phyloP scores from a whole-genome alignment of 768 basidiomycete species.

The Daedaleopsis sinensis region DNA sequence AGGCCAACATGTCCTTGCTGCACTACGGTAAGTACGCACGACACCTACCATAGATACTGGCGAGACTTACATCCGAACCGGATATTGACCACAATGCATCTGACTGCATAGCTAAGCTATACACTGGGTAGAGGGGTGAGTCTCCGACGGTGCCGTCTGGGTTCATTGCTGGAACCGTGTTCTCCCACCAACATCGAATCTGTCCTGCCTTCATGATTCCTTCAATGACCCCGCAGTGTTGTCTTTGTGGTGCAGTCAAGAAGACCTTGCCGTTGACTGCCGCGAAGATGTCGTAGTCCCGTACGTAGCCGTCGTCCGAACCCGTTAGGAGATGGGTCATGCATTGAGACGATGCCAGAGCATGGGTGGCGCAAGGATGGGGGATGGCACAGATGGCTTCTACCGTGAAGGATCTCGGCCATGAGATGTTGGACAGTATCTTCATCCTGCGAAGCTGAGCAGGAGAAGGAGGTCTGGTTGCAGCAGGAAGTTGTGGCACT shows the following conservation, averaged over 20 bases:
- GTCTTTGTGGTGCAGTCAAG: conserved; percentile 85
- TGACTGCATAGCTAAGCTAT: conserved; percentile 88
- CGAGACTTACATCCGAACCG: conserved; percentile 70
- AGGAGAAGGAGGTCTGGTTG: conserved; percentile 53
- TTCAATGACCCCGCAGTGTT: conserved; percentile 89
- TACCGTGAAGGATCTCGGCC: conserved; percentile 74
- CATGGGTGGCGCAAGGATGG: conserved; percentile 84
- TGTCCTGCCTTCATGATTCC: conserved; percentile 91
- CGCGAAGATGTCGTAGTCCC: conserved; percentile 89
- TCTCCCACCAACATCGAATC: conserved; percentile 91
- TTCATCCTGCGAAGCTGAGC: conserved; percentile 54
- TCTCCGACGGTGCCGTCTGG: conserved; percentile 50
- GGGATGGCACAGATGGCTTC: conserved; percentile 93
- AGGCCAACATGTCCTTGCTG: conserved; percentile 92
- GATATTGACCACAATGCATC: conserved; percentile 93
- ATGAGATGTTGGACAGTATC: conserved; percentile 37
- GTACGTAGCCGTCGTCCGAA: conserved; percentile 91
- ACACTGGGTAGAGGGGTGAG: conserved; percentile 67
- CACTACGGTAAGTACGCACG: background rate
- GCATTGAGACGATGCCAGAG: conserved; percentile 84
- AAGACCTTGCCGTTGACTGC: conserved; percentile 87
- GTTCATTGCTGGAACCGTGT: conserved; percentile 46
- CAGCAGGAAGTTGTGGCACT: conserved; percentile 27
- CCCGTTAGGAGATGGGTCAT: conserved; percentile 90
- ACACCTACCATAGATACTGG: no score